Base-by-base conservation (phyloP, 2,329 filamentous ascomycete species). In the Clarireedia hainanense region DNA sequence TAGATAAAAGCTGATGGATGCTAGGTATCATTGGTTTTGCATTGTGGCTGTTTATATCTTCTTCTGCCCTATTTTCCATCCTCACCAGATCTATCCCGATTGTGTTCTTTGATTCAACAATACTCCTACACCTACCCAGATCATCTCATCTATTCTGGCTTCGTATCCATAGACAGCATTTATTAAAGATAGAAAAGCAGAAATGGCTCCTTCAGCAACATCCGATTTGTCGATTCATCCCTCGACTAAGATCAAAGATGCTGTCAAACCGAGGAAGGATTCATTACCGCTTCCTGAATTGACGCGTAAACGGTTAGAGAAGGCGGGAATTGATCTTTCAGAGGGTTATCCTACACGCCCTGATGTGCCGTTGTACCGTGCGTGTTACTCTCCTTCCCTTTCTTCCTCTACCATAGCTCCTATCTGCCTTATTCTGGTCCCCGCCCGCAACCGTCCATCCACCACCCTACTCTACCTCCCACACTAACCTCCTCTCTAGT, bases 301-400 rank as follows among this genome's bases (percentile, higher is more conserved):
- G 1, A 73, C 85, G 1, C 75, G 76, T 1, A 72, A 76, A 49
- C 77, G 86, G 4, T 74, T 89, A 0, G 79, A 82, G 61, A 88
- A 86, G 59, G 84, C 83, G 0, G 85, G 83, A 1, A 78, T 89
- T 52, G 84, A 90, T 65, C 74, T 89, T 2, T 85, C 83, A 0
- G 72, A 80, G 1, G 86, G 86, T 0, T 89, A 89, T 61, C 86
- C 86, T 0, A 88, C 89, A 63, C 80, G 85, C 0, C 85, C 85
- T 1, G 78, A 81, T 0, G 76, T 77, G 48, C 86, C 86, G 0
- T 72, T 89, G 1, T 89, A 83, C 62, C 72, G 52, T 54, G 27
- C 27, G 51, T 48, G 6, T 4, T 27, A n/a, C 5, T n/a, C 40
- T 26, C 9, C 6, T 46, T 26, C 43, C n/a, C 23, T 23, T 23